Percentiles rank a stretch among this genome's conserved stretches.
Conservation (phyloP, 345 rosid genomes). For the Excoecaria cochinchinensis region DNA sequence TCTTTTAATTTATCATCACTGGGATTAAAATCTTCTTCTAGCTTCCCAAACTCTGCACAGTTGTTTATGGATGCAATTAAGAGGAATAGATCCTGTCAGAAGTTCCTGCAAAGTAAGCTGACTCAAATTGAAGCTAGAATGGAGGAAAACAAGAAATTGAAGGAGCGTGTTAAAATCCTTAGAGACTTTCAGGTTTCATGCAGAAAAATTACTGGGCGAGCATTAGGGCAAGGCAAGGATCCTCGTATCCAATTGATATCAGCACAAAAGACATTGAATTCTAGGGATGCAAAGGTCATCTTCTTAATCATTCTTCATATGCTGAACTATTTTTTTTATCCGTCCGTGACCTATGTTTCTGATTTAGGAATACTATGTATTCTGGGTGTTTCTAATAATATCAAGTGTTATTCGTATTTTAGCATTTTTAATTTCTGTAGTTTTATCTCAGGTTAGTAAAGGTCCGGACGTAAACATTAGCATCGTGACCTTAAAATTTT, state of each 20-base stretch:
- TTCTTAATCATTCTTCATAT: constrained; percentile 1
- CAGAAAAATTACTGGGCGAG: constrained; percentile 58
- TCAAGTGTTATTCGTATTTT: too few species aligned
- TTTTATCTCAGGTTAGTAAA: too few species aligned
- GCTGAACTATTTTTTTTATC: background rate
- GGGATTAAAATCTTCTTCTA: constrained; percentile 32
- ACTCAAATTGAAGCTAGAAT: constrained; percentile 67
- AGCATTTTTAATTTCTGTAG: too few species aligned
- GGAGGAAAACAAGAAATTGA: constrained; percentile 78
- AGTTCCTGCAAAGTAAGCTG: constrained; percentile 62
- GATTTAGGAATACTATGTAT: too few species aligned
- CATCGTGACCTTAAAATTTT: background rate
- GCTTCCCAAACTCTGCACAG: constrained; percentile 70
- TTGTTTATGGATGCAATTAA: constrained; percentile 67
- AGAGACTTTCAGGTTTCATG: constrained; percentile 73
- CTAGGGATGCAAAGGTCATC: constrained; percentile 56
- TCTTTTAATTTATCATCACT: constrained; percentile 29
- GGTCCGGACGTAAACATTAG: background rate
- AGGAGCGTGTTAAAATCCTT: constrained; percentile 63
- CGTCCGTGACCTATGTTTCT: too few species aligned
- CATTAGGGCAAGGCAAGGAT: constrained; percentile 69
- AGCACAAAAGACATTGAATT: constrained; percentile 31
- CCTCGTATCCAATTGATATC: constrained; percentile 72
- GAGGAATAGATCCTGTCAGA: constrained; percentile 83
- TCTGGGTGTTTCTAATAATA: too few species aligned